A percentile compares a stretch with the other conserved stretches of the same genome.
Evolutionary conservation across 257 asterid species (phyloP).

Genomic region (Fraxinus anomala): DNA sequence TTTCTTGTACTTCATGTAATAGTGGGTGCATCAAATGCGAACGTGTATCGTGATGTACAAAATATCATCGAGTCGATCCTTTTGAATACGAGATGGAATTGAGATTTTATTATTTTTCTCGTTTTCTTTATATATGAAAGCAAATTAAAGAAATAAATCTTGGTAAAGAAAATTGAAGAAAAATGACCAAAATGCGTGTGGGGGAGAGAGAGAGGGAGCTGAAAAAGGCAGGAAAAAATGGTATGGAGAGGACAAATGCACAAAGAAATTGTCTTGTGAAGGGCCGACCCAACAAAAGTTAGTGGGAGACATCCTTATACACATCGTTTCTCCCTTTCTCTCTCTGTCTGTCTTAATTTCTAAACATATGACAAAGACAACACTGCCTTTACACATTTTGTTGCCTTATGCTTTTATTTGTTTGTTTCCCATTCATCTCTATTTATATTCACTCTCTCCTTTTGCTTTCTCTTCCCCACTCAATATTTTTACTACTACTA

Average conservation of each 20-base stretch:
- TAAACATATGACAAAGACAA: conserved; percentile 28
- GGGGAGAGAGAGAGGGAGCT: neutral
- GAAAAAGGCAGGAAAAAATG: neutral
- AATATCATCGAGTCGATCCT: no score
- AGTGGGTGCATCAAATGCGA: no score
- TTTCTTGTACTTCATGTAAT: no score
- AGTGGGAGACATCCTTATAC: conserved; percentile 39
- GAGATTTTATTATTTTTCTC: no score
- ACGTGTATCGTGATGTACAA: no score
- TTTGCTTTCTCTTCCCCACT: conserved; percentile 9
- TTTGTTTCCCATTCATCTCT: neutral
- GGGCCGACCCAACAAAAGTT: conserved; percentile 35
- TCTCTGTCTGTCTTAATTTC: neutral
- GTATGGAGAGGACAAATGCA: conserved; percentile 24
- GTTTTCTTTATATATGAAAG: no score
- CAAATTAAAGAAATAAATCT: no score
- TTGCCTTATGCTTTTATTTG: conserved; percentile 12
- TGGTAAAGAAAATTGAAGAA: neutral
- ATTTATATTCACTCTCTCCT: neutral
- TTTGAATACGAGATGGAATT: no score
- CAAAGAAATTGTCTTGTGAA: conserved; percentile 24
- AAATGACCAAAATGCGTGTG: neutral
- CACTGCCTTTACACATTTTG: conserved; percentile 22
- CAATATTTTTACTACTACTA: conserved; percentile 13
- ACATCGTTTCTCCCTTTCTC: neutral